Evolutionary conservation across 1,284 basidiomycete species (phyloP).

Genomic region (Cystobasidium pallidum): DNA sequence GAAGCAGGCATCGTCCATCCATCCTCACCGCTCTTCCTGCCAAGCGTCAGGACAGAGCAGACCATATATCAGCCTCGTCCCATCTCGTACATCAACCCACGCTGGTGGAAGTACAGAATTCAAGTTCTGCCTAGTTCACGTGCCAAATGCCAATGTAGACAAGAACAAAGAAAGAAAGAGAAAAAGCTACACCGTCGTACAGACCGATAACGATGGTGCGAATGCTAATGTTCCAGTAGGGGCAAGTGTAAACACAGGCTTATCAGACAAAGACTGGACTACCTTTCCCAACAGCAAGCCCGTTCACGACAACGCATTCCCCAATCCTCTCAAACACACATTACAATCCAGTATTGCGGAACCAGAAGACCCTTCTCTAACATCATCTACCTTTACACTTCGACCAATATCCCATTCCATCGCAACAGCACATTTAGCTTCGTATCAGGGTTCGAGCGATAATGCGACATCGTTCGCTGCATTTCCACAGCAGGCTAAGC

Average conservation of each 20-base stretch:
- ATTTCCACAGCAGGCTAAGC: not conserved
- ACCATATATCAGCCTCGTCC: conserved; percentile 11
- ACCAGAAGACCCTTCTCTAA: not conserved
- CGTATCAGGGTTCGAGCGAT: not conserved
- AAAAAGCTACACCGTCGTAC: conserved; percentile 14
- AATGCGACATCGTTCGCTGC: no score
- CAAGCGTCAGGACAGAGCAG: not conserved
- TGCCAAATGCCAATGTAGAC: not conserved
- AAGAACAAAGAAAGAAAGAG: conserved; percentile 1
- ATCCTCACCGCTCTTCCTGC: not conserved
- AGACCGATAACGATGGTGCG: not conserved
- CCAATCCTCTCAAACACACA: not conserved
- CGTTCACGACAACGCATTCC: not conserved
- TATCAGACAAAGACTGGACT: conserved; percentile 1
- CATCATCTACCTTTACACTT: conserved; percentile 3
- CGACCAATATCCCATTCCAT: conserved; percentile 4
- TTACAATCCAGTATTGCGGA: not conserved
- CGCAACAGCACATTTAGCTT: conserved; percentile 5
- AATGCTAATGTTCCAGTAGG: not conserved
- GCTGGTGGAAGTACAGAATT: conserved; percentile 11
- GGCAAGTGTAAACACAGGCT: no score
- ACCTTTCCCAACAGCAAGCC: not conserved
- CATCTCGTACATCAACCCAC: conserved; percentile 9
- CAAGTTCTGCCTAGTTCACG: conserved; percentile 7
- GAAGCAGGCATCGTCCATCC: conserved; percentile 1